A percentile compares a stretch with the other conserved stretches of the same genome.
Conservation (phyloP, 768 basidiomycete species). For the Boletus huronensis region DNA sequence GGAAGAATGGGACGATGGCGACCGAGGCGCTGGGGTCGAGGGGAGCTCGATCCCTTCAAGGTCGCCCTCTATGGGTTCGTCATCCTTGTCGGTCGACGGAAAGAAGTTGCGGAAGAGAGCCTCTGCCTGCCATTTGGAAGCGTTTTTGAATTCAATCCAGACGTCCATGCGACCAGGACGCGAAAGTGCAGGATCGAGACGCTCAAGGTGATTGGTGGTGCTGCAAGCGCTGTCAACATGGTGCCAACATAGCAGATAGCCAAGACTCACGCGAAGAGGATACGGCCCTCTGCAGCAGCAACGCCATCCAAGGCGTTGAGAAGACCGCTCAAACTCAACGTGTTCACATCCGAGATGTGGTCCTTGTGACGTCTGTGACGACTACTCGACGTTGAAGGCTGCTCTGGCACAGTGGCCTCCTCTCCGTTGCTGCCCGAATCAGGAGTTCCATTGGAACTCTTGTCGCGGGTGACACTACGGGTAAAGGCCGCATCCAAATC, state of each 20-base stretch:
- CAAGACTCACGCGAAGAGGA: slow-evolving; percentile 78
- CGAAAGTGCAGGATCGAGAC: slow-evolving; percentile 86
- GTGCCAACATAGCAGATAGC: neutral
- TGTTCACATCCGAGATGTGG: slow-evolving; percentile 73
- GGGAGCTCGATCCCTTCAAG: slow-evolving; percentile 46
- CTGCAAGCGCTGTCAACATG: slow-evolving; percentile 34
- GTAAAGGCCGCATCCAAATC: slow-evolving; percentile 90
- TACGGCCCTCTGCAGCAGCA: slow-evolving; percentile 80
- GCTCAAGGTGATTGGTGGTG: slow-evolving; percentile 88
- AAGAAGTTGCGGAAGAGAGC: slow-evolving; percentile 88
- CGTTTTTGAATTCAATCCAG: slow-evolving; percentile 87
- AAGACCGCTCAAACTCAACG: slow-evolving; percentile 74
- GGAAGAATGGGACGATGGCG: slow-evolving; percentile 44
- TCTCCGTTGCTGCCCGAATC: slow-evolving; percentile 36
- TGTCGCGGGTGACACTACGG: slow-evolving; percentile 66
- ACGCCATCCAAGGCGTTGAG: slow-evolving; percentile 86
- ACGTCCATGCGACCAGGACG: slow-evolving; percentile 92
- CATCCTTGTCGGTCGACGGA: slow-evolving; percentile 64
- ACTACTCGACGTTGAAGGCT: slow-evolving; percentile 34
- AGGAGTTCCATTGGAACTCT: slow-evolving; percentile 45
- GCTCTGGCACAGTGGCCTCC: slow-evolving; percentile 29
- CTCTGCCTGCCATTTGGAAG: slow-evolving; percentile 82
- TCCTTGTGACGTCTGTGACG: slow-evolving; percentile 49
- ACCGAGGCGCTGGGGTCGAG: slow-evolving; percentile 38
- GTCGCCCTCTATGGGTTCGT: slow-evolving; percentile 37